A percentile compares a stretch with the other conserved stretches of the same genome.
phyloP scores from a whole-genome alignment of 179 eudicot genomes.

The Camellia oleifera region DNA sequence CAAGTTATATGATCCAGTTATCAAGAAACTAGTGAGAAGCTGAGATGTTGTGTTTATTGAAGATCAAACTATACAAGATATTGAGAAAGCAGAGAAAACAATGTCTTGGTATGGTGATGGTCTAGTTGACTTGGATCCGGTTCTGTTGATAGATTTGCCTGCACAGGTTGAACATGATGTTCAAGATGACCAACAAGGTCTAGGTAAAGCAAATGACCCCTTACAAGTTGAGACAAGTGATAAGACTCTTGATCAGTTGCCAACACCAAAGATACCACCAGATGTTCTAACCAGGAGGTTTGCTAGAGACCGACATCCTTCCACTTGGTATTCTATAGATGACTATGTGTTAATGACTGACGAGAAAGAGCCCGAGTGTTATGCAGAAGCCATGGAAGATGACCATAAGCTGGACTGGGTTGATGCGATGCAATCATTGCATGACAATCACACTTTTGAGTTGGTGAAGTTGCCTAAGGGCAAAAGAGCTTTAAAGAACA shows the following conservation, averaged over 20 bases:
- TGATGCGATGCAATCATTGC: conserved; percentile 16
- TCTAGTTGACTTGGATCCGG: conserved; percentile 7
- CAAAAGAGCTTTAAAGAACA: conserved; percentile 15
- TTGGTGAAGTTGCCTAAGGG: conserved; percentile 25
- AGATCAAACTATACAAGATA: conserved; percentile 3
- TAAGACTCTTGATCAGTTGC: neutral
- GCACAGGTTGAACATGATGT: neutral
- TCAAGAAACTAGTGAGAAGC: conserved; percentile 10
- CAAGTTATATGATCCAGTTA: neutral
- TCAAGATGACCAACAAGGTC: neutral
- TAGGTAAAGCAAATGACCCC: neutral
- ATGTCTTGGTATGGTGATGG: neutral
- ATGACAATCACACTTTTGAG: conserved; percentile 17
- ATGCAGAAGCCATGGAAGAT: too few species aligned
- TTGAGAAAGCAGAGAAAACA: neutral
- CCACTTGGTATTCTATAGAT: neutral
- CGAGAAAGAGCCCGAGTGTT: conserved; percentile 19
- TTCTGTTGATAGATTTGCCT: neutral
- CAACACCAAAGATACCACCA: too few species aligned
- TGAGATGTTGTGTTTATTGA: conserved; percentile 10
- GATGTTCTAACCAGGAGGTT: conserved; percentile 9
- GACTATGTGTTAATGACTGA: conserved; percentile 18
- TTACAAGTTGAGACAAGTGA: neutral
- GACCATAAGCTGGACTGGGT: too few species aligned
- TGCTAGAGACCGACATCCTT: neutral